Percentiles rank a stretch among this genome's conserved stretches.
phyloP scores from a whole-genome alignment of 2,329 filamentous ascomycete species.

The Aspergillus tanneri region DNA sequence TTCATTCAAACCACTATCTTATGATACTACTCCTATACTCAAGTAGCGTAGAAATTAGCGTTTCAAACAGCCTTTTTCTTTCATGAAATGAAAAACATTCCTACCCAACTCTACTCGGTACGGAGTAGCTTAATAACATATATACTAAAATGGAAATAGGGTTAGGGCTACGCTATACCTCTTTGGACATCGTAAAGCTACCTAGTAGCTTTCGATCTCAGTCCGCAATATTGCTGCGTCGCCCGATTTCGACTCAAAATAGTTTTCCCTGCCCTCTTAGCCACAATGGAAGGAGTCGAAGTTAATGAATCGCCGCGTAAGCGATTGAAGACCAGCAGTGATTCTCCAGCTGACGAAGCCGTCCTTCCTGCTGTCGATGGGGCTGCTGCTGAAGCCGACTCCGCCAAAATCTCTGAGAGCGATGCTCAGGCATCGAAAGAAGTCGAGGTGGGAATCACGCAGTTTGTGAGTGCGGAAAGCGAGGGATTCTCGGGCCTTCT shows the following conservation, averaged over 20 bases:
- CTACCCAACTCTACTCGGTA: not conserved
- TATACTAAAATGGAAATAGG: conserved; percentile 22
- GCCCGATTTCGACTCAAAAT: not conserved
- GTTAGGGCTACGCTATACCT: conserved; percentile 26
- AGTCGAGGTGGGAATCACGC: conserved; percentile 59
- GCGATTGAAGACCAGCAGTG: conserved; percentile 35
- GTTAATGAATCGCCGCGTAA: conserved; percentile 37
- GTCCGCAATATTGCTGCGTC: not conserved
- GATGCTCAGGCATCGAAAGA: conserved; percentile 42
- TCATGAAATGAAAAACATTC: not conserved
- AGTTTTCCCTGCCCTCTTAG: conserved; percentile 12
- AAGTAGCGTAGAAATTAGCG: too few relatives aligned
- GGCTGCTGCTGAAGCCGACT: conserved; percentile 12
- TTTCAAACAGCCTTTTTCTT: too few relatives aligned
- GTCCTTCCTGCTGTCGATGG: conserved; percentile 16
- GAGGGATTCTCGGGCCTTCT: conserved; percentile 63
- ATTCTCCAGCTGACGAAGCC: conserved; percentile 15
- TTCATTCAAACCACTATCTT: too few relatives aligned
- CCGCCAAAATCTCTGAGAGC: conserved; percentile 11
- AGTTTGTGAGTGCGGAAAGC: conserved; percentile 59
- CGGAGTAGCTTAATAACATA: not conserved
- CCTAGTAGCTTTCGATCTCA: not conserved
- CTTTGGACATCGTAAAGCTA: not conserved
- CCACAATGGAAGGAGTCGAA: conserved; percentile 33
- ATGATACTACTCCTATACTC: too few relatives aligned